Evolutionary conservation across 208 protist genomes (phyloP), one percentile per base, ranked within the genome.

Genomic region (Crithidia brevicula): DNA sequence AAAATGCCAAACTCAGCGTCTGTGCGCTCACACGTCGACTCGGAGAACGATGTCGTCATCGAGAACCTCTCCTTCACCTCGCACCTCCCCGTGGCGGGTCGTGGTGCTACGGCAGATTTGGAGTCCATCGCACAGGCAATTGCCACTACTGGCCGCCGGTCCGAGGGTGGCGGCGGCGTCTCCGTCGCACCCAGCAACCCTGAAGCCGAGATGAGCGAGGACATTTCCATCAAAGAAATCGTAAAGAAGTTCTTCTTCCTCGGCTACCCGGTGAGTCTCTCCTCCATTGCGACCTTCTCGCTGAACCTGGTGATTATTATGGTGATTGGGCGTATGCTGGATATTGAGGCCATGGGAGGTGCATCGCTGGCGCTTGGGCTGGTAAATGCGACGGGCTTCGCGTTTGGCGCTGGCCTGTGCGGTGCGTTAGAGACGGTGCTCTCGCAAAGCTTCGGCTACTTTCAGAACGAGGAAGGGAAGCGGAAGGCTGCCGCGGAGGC

Each of bases 311-410:
- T 85, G 3, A 85, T 92, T 28, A 79, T 95, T 57, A 43, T 85
- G 38, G 75, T 92, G 30, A 78, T 90, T 52, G 90, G 90, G 5
- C 57, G 47, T 56, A 62, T 81, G 31, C 65, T 95, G 15, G 85
- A 85, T 22, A 74, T 86, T 18, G 68, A 85, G 54, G 83, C 84
- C 33, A 76, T 95, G 47, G 90, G 87, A 56, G 90, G 85, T 36
- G 82, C 81, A 1, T 79, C 90, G 4, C 66, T 95, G 27, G 90
- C 90, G 2, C 58, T 91, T 45, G 88, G 90, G 1, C 68, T 95
- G 27, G 69, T 95, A 28, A 95, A 95, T 53, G 90, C 90, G 23
- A 95, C 90, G 30, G 90, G 85, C 18, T 95, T 93, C 58, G 90
- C 90, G 15, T 92, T 95, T 70, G 83, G 85, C 42, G 88, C 90